These are phyloP conservation scores for Coemansia sp. DNA, from an alignment of 192 early-diverging fungal genomes.

Conservation along the genomic window DNA sequence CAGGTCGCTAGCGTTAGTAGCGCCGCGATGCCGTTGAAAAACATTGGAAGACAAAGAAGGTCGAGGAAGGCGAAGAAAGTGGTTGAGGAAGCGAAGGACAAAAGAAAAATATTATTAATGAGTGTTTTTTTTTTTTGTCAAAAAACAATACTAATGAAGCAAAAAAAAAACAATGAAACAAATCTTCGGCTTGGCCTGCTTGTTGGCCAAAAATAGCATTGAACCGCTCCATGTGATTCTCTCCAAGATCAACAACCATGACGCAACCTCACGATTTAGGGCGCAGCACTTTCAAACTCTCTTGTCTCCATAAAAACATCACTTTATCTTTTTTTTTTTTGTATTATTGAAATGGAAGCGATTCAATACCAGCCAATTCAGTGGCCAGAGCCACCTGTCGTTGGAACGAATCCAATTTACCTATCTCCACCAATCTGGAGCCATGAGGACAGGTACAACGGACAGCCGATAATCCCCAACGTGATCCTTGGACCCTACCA, in stretches of 20 bases:
- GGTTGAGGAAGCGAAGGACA: not conserved
- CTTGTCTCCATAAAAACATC: not conserved
- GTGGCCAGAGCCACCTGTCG: conserved; percentile 37
- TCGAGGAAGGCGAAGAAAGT: not conserved
- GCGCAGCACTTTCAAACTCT: not conserved
- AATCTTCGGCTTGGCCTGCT: not conserved
- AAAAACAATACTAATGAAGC: too few relatives aligned
- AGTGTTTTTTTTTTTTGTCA: too few relatives aligned
- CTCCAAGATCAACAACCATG: not conserved
- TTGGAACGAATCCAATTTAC: conserved; percentile 28
- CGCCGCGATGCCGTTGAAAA: not conserved
- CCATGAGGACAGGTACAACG: conserved; percentile 45
- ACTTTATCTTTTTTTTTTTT: not conserved
- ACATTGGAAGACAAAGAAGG: not conserved
- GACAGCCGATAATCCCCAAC: conserved; percentile 43
- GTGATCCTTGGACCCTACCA: conserved; percentile 82
- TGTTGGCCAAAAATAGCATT: too few relatives aligned
- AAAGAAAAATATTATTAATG: not conserved
- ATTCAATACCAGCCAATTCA: not conserved
- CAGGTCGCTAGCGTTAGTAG: not conserved
- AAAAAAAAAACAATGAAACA: not conserved
- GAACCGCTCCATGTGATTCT: not conserved
- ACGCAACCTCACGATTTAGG: not conserved
- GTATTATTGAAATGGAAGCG: not conserved
- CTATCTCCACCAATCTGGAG: conserved; percentile 35